A percentile compares a stretch with the other conserved stretches of the same genome.
Evolutionary conservation across 495 filamentous ascomycete genomes (phyloP).

Genomic region (Xylaria flabelliformis): DNA sequence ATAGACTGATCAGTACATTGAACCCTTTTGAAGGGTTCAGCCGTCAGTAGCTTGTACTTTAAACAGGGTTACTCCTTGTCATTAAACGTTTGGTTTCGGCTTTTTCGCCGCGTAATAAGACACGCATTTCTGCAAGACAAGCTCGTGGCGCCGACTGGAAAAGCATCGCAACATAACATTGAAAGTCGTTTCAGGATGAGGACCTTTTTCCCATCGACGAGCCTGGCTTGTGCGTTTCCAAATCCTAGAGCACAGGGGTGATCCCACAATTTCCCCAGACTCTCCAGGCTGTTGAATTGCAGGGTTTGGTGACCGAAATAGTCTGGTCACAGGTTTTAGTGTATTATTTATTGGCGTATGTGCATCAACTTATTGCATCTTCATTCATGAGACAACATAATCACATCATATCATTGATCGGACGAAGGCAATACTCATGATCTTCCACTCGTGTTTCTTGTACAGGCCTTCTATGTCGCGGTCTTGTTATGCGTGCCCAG

Average conservation of each 20-base stretch:
- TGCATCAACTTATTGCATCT: not conserved
- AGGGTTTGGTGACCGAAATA: constrained; percentile 18
- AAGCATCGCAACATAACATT: not conserved
- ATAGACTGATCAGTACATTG: too few species aligned
- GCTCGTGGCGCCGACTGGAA: not conserved
- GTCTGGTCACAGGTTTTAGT: constrained; percentile 1
- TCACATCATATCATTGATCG: constrained; percentile 4
- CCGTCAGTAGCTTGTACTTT: not conserved
- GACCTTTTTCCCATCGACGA: not conserved
- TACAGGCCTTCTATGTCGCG: not conserved
- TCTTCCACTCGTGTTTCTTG: not conserved
- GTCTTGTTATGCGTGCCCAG: constrained; percentile 19
- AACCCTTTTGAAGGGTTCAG: not conserved
- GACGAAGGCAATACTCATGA: not conserved
- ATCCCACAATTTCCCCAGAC: constrained; percentile 27
- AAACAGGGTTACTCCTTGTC: not conserved
- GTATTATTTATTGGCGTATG: not conserved
- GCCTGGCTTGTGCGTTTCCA: constrained; percentile 5
- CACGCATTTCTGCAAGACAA: not conserved
- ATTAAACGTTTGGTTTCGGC: not conserved
- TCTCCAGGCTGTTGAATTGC: not conserved
- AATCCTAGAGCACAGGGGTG: constrained; percentile 14
- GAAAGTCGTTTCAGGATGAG: not conserved
- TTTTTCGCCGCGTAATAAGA: not conserved
- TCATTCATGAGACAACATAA: not conserved